These are phyloP conservation scores for Gleditsia sinensis DNA, from an alignment of 306 rosid genomes.

Conservation along the genomic window DNA sequence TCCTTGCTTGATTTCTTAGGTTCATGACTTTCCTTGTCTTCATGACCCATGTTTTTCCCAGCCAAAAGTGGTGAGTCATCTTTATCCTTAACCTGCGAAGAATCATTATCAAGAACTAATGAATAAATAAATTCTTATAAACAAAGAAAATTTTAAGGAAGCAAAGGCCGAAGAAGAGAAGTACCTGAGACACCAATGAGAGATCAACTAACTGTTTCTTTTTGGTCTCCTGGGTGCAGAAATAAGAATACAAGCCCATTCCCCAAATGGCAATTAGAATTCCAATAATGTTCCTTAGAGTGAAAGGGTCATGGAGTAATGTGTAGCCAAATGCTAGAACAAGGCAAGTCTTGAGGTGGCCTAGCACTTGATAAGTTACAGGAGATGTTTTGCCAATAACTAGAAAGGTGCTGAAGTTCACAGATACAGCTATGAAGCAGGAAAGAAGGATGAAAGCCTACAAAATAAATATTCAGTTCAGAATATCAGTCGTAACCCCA, in stretches of 20 bases:
- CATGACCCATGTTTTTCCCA: constrained; percentile 57
- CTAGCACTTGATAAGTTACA: constrained; percentile 93
- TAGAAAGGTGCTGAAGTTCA: constrained; percentile 94
- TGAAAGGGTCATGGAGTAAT: constrained; percentile 92
- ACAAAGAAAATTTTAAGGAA: neutral
- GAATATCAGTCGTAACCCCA: neutral
- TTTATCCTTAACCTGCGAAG: constrained; percentile 66
- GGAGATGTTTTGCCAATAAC: constrained; percentile 99
- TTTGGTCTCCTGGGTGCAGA: constrained; percentile 80
- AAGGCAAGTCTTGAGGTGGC: constrained; percentile 98
- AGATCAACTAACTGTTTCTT: constrained; percentile 71
- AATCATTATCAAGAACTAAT: neutral
- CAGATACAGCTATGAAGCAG: constrained; percentile 88
- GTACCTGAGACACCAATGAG: constrained; percentile 67
- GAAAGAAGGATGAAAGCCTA: constrained; percentile 83
- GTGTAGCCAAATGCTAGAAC: constrained; percentile 95
- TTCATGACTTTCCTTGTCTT: constrained; percentile 72
- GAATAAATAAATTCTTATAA: constrained; percentile 10
- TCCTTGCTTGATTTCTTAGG: constrained; percentile 71
- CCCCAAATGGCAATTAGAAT: constrained; percentile 76
- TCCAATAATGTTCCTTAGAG: constrained; percentile 82
- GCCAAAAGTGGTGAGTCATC: constrained; percentile 64
- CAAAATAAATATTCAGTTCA: neutral
- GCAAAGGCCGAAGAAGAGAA: neutral
- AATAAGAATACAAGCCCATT: constrained; percentile 92